These are phyloP conservation scores for Nadsonia commutata DNA, from an alignment of 1,139 yeast genomes.

Conservation along the genomic window DNA sequence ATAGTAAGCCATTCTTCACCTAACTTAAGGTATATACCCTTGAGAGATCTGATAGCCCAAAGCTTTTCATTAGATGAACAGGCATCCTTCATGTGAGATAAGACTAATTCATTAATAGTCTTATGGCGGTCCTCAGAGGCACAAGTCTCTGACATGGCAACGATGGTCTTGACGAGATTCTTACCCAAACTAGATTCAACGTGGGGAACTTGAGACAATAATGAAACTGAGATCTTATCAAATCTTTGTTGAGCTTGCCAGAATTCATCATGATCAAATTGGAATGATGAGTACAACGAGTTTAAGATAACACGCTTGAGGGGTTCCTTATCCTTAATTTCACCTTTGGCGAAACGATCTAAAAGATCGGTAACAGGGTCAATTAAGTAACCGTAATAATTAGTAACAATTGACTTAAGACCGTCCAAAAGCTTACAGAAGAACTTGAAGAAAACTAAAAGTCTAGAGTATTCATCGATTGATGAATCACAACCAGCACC, in stretches of 20 bases:
- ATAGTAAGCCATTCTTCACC: conserved; percentile 90
- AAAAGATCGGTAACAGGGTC: conserved; percentile 54
- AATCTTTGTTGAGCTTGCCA: conserved; percentile 86
- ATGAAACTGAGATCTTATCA: conserved; percentile 46
- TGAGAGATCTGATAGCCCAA: conserved; percentile 73
- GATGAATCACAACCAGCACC: conserved; percentile 53
- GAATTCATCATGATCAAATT: conserved; percentile 82
- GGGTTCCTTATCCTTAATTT: conserved; percentile 7
- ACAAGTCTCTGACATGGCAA: conserved; percentile 52
- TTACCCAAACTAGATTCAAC: conserved; percentile 41
- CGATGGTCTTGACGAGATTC: conserved; percentile 64
- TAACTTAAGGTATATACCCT: conserved; percentile 71
- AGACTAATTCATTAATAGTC: conserved; percentile 39
- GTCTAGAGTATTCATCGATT: conserved; percentile 10
- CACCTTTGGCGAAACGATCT: conserved; percentile 10
- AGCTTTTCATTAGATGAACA: conserved; percentile 41
- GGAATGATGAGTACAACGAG: conserved; percentile 65
- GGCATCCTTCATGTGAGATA: conserved; percentile 39
- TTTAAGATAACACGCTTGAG: conserved; percentile 58
- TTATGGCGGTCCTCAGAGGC: conserved; percentile 78
- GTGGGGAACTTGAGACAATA: conserved; percentile 51
- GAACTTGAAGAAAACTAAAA: conserved; percentile 67
- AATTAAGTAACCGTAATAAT: conserved; percentile 71
- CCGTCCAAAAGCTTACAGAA: conserved; percentile 72
- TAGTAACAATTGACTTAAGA: conserved; percentile 73